Evolutionary conservation across 2,329 filamentous ascomycete species (phyloP).

Genomic region (Aureobasidium sp.): DNA sequence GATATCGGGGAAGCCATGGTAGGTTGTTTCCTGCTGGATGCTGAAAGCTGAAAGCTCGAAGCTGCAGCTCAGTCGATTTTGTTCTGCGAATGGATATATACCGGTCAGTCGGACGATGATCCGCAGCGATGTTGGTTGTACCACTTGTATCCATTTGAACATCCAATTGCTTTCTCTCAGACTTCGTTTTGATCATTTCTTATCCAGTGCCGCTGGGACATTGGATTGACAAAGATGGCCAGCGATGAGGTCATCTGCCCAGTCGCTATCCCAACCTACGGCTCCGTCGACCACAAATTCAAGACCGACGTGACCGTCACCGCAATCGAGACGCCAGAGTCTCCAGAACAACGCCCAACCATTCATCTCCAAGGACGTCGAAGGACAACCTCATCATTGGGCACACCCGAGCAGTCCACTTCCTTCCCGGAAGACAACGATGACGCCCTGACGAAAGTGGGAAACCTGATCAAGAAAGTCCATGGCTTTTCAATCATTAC

Average conservation of each 20-base stretch:
- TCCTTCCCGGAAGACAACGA: constrained; percentile 39
- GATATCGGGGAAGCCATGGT: too few relatives aligned
- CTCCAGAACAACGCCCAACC: background rate
- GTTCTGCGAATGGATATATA: too few relatives aligned
- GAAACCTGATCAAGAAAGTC: constrained; percentile 58
- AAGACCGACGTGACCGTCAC: constrained; percentile 5
- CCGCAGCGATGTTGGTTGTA: too few relatives aligned
- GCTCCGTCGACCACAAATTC: background rate
- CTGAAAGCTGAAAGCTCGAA: too few relatives aligned
- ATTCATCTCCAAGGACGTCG: constrained; percentile 8
- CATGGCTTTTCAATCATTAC: constrained; percentile 57
- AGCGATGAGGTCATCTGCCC: constrained; percentile 4
- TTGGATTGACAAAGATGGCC: background rate
- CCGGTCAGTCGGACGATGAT: too few relatives aligned
- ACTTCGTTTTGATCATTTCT: too few relatives aligned
- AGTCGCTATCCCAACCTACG: background rate
- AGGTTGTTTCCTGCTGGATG: too few relatives aligned
- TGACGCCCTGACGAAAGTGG: constrained; percentile 56
- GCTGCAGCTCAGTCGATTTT: too few relatives aligned
- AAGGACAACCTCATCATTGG: constrained; percentile 2
- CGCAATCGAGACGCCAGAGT: background rate
- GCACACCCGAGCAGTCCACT: background rate
- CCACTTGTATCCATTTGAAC: too few relatives aligned
- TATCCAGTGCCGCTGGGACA: too few relatives aligned
- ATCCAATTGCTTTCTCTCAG: too few relatives aligned